Evolutionary conservation across 768 basidiomycete genomes (phyloP), one percentile per base, ranked within the genome.

Genomic region (Trametes cubensis): DNA sequence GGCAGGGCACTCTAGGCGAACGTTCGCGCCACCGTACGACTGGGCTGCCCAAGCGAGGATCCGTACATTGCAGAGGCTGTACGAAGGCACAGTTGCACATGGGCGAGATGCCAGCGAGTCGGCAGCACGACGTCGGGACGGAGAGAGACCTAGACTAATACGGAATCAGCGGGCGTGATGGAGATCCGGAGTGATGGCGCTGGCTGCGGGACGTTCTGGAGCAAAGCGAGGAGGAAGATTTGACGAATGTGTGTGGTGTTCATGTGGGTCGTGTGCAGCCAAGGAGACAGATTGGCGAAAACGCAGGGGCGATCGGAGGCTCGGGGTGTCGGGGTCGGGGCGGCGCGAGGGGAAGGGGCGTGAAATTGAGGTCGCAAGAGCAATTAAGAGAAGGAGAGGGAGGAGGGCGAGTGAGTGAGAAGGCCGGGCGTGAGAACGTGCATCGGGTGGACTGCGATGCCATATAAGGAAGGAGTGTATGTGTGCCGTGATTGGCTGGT

Each of bases 401-500:
- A 6, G 50, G 14, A 15, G 30, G 18, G 53, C 39, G 40, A 45
- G 44, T 47, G 26, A 25, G 49, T 8, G 55, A 62, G 48, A 34
- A n/a, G 49, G 15, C 55, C 20, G 30, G 40, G 49, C 57, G 62
- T 59, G 62, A 49, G 62, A 63, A 63, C 62, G 62, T 63, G 62
- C 57, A 39, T 48, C 14, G 51, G 10, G 30, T 2, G 6, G 17
- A 4, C 15, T 30, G n/a, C 38, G 25, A 25, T 60, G 17, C 63
- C 59, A 23, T 17, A 58, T 56, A 41, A 20, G 63, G 59, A 23
- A 57, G 41, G 50, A 49, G 21, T n/a, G 25, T n/a, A 13, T 15
- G 50, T 39, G 53, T 5, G 45, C 58, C 25, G 28, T 58, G 67
- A 65, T 67, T 67, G 67, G 67, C 67, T 46, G 53, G 48, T 1